These are phyloP conservation scores for Verbascum thapsus DNA, from an alignment of 257 asterid genomes.

Conservation along the genomic window DNA sequence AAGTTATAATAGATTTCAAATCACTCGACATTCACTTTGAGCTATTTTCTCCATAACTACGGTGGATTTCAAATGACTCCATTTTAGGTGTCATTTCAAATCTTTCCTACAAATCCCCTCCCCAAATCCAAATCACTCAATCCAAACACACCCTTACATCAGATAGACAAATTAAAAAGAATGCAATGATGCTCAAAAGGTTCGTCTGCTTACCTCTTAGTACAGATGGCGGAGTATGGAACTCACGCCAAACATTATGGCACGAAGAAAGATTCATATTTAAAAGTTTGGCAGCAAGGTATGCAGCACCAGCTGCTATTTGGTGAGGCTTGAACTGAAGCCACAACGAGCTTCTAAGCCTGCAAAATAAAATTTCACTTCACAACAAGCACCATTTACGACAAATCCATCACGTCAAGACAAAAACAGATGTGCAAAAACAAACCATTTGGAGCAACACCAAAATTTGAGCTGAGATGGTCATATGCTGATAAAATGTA, in stretches of 20 bases:
- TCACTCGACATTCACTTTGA: no score
- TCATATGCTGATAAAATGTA: no score
- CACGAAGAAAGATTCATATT: slow-evolving; percentile 78
- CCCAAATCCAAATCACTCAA: no score
- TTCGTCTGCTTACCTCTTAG: slow-evolving; percentile 58
- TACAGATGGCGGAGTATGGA: slow-evolving; percentile 77
- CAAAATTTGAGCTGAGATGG: no score
- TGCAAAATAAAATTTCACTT: slow-evolving; percentile 39
- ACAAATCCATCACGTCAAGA: not conserved
- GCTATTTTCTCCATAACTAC: no score
- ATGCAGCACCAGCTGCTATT: slow-evolving; percentile 99
- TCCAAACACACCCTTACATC: no score
- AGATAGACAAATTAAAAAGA: not conserved
- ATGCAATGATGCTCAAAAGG: not conserved
- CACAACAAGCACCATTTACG: slow-evolving; percentile 16
- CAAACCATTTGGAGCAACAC: no score
- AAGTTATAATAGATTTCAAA: no score
- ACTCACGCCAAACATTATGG: slow-evolving; percentile 76
- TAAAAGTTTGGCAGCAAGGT: slow-evolving; percentile 87
- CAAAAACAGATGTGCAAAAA: not conserved
- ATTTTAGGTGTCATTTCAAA: no score
- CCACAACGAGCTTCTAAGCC: slow-evolving; percentile 95
- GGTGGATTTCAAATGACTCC: no score
- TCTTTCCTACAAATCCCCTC: no score
- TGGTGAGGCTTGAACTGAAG: slow-evolving; percentile 99